Conservation (phyloP, 805 yeast genomes). For the Suhomyces prunicola region DNA sequence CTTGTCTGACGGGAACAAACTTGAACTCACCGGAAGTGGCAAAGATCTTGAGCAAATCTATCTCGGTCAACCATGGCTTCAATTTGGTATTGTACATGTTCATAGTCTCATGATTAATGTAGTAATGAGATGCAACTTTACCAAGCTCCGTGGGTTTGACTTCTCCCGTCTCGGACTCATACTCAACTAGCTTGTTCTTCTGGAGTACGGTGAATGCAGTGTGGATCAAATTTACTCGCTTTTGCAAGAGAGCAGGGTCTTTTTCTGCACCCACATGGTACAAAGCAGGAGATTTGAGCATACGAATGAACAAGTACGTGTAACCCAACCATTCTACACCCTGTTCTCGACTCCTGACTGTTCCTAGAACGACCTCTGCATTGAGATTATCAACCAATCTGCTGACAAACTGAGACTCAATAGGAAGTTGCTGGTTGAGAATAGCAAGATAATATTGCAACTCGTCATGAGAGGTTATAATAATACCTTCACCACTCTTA, state of each 20-base stretch:
- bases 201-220: conserved; percentile 66
- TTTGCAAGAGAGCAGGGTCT: conserved; percentile 47
- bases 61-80: conserved; percentile 60
- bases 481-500: conserved; percentile 87
- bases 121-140: conserved; percentile 79
- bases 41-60: conserved; percentile 76
- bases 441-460: conserved; percentile 86
- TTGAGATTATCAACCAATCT: conserved; percentile 71
- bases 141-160: conserved; percentile 62
- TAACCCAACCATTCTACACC: conserved; percentile 79
- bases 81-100: conserved; percentile 59
- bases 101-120: conserved; percentile 75
- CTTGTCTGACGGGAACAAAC: conserved; percentile 78
- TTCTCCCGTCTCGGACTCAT: conserved; percentile 47
- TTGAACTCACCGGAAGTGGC: conserved; percentile 82
- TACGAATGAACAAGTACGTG: conserved; percentile 76
- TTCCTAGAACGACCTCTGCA: conserved; percentile 82
- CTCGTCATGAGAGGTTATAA: conserved; percentile 83
- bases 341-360: conserved; percentile 55
- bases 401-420: conserved; percentile 80
- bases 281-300: conserved; percentile 66
- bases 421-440: conserved; percentile 87
- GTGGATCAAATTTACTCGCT: conserved; percentile 67
- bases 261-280: conserved; percentile 75
- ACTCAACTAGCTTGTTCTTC: conserved; percentile 55